Evolutionary conservation across 192 early-diverging fungal genomes (phyloP), one percentile per base, ranked within the genome.

Genomic region (Helicostylum pulchrum): DNA sequence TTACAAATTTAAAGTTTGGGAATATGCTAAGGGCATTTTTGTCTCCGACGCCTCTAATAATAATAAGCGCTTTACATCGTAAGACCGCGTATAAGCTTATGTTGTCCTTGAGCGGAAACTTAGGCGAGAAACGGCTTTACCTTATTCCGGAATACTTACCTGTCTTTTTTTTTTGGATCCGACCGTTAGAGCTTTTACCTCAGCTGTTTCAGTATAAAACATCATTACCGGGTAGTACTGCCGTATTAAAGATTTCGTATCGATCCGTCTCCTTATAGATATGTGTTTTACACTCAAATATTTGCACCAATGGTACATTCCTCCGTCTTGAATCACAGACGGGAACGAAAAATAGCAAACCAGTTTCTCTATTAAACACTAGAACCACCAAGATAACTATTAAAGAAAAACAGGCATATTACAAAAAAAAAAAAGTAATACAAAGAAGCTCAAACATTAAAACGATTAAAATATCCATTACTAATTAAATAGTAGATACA

Each of bases 261-360:
- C 75, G 55, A 70, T 82, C 77, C 82, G 77, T 82, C 82, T 85
- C 78, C 80, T 82, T 82, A 49, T 75, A 77, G 77, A 70, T 64
- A 57, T 74, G 83, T 67, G 70, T 67, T 82, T 82, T 67, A 66
- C 70, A 85, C 82, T 73, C 83, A 84, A 82, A 84, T 71, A 89
- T 84, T 84, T 74, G 88, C 86, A 88, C 78, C 70, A 71, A 83
- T 88, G 85, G 85, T 86, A 84, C 85, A 88, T 86, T 88, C 85
- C 88, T 88, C 88, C 85, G 85, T 88, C 86, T 83, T 83, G 87
- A 86, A 88, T 87, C 83, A 87, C n/a, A 87, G 83, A 86, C 84
- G 84, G 87, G 84, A 85, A 36, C 3, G 7, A 36, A 36, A 36
- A 5, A 36, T 36, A 36, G 4, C 7, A 36, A 7, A 7, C 34